Base-by-base conservation (phyloP, 768 basidiomycete species). In the Pisolithus albus region DNA sequence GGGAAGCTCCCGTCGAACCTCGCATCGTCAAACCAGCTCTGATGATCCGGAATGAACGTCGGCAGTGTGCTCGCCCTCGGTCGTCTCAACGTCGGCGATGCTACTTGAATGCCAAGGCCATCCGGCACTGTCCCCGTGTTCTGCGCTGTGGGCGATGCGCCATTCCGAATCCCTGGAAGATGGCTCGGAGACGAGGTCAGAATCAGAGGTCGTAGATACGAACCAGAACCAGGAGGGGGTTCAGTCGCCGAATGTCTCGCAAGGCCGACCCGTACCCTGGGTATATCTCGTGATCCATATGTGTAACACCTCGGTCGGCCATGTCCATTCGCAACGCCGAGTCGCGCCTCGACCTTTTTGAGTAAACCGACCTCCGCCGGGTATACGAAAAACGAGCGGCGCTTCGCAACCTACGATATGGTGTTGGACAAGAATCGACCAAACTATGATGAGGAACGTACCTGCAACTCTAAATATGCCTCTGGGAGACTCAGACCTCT, bases 1-100 rank as follows among this genome's bases (percentile, higher is more conserved):
- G 95, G 95, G 73, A 98, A 94, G 61, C 88, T 92, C 42, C 95
- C 94, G 65, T 98, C 94, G 64, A 97, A 98, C 54, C 89, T 72
- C 32, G 82, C 80, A 65, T 93, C 91, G 60, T 92, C 86, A 70
- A 97, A 96, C 94, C 94, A 98, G n/a, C 83, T 76, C 68, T 88
- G 82, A 61, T 92, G 89, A 61, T 88, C 84, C 19, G 78, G 75
- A 19, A 75, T 76, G 52, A 81, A 76, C 52, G 81, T 77, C 11
- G 83, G 82, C 42, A 86, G 77, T 26, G 87, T 88, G 55, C 75
- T 82, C 49, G 86, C 87, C 56, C 89, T 75, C 40, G 83, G 87
- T 34, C 89, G 75, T 36, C 65, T 61, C 50, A 60, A 24, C 19
- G 34, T 32, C 30, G 3, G 30, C 30, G 30, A 10, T 32, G 52